phyloP scores from a whole-genome alignment of 2,329 filamentous ascomycete genomes.

The Coniella vitis region DNA sequence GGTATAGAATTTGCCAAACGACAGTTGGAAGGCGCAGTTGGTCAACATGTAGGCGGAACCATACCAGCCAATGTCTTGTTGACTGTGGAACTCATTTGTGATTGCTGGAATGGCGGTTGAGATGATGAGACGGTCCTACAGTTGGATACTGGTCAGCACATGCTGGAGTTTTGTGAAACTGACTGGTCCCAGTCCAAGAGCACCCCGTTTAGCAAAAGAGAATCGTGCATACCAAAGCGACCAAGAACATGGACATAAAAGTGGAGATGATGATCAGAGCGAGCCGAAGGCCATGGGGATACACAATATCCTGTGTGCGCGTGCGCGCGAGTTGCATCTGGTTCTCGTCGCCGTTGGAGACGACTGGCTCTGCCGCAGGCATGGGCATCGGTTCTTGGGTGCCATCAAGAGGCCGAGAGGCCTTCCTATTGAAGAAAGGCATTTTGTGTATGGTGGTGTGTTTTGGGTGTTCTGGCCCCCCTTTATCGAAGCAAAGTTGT shows the following conservation, averaged over 20 bases:
- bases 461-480: no score
- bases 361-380: neutral
- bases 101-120: slow-evolving; percentile 33
- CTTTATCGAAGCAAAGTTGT: no score
- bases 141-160: neutral
- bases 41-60: slow-evolving; percentile 32
- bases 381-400: neutral
- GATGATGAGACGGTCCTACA: slow-evolving; percentile 28
- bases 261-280: slow-evolving; percentile 27
- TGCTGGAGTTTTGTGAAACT: neutral
- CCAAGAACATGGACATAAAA: slow-evolving; percentile 32
- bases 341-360: slow-evolving; percentile 4
- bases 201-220: neutral
- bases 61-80: slow-evolving; percentile 34
- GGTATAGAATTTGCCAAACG: slow-evolving; percentile 34
- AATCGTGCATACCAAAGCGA: slow-evolving; percentile 25
- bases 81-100: slow-evolving; percentile 31
- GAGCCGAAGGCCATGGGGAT: slow-evolving; percentile 27
- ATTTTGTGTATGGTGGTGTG: neutral
- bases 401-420: neutral
- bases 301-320: slow-evolving; percentile 23
- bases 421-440: slow-evolving; percentile 12
- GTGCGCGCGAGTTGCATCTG: slow-evolving; percentile 16
- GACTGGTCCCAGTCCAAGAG: neutral
- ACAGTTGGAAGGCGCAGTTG: slow-evolving; percentile 31